Evolutionary conservation across 768 basidiomycete genomes (phyloP), one percentile per base, ranked within the genome.

Genomic region (Kondoa subrosea): DNA sequence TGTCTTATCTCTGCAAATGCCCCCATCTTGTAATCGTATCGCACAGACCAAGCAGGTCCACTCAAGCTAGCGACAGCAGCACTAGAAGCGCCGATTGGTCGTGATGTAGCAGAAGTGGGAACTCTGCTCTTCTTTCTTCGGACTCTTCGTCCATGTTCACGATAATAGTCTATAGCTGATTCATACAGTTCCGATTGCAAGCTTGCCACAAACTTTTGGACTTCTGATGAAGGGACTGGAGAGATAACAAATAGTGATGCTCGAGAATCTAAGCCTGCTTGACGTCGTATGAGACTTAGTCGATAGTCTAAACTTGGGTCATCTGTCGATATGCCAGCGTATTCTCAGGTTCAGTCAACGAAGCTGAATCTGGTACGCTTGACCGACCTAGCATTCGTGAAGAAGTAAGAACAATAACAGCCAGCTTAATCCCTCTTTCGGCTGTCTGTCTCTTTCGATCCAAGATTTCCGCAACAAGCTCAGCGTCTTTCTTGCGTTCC

Each of bases 21-120:
- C 0, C 87, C 95, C 83, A 92, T 88, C 78, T 97, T 99, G 81
- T 91, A 97, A 75, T 96, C 92, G 74, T 96, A 96, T 32, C 95
- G 81, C 25, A 93, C 15, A 17, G 3, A 21, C 61, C 61, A 63
- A 63, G 61, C 61, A 30, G 61, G 61, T 27, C 61, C 30, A 33
- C 29, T 16, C n/a, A 33, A n/a, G 17, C 14, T 27, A 26, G 61
- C 3, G 3, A 17, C 61, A 27, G 61, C 15, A 59, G 58, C 14
- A 25, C 8, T 27, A 27, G 61, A 27, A 31, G 3, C 27, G 14
- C 61, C 61, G n/a, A 56, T 67, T 25, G 69, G 40, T 26, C 66
- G 21, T 1, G 58, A 27, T 12, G 34, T 2, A n/a, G 71, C 59
- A 57, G 65, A 25, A 57, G 68, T 59, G 0, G 87, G 83, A 74